Evolutionary conservation across 2,329 filamentous ascomycete species (phyloP), one percentile per base, ranked within the genome.

Genomic region (Raffaelea albimanens): DNA sequence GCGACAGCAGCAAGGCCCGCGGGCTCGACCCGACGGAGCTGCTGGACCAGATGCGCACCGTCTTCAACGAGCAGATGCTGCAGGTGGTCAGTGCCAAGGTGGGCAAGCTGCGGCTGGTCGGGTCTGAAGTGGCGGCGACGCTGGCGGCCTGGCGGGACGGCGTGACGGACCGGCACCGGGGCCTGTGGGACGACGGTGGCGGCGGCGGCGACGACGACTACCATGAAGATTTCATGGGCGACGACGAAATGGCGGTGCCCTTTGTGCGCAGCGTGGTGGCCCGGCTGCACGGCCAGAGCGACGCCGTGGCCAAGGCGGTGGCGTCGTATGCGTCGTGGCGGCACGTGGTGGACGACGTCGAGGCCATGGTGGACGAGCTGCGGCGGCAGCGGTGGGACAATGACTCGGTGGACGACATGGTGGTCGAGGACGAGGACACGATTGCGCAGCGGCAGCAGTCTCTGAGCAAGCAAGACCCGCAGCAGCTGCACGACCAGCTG

Each of bases 381-480:
- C 77, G 72, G 51, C 75, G 76, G 42, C 79, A 83, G 54, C 76
- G 80, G 48, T 90, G 86, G 85, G 83, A 90, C 52, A 83, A 87
- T 47, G 80, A 84, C 46, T 78, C 84, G 44, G 78, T 87, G 36
- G 83, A 88, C 50, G 83, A 88, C 50, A 84, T 34, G 9, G 7
- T 85, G 44, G 78, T 87, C 38, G 84, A 88, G 50, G 83, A 88
- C 50, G 85, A 90, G 52, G 73, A 85, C 46, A 78, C 75, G 1
- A 75, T 85, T 19, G 82, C 87, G 52, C 72, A 72, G 18, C 74
- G 82, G 31, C 82, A 87, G 55, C 73, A 75, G 34, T 62, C 82
- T 0, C 70, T 95, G 13, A 87, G 82, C 61, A 78, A 78, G 45
- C 80, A 91, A 10, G 65, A 71, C 50, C 68, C 67, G 11, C 58